phyloP scores from a whole-genome alignment of 768 basidiomycete genomes.

The Russula olivacea region DNA sequence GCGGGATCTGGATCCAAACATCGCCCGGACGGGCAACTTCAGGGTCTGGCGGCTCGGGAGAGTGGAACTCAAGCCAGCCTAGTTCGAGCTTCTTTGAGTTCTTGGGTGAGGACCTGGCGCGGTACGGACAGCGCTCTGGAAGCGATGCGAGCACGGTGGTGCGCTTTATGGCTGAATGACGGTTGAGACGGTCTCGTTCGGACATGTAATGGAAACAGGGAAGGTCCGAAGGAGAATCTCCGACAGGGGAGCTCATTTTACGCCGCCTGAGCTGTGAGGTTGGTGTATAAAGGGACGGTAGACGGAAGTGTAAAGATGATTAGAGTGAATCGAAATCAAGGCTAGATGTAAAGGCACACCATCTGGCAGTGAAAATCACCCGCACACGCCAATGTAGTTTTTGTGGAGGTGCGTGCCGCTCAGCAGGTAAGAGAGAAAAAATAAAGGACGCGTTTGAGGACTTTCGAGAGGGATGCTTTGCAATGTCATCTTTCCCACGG shows the following conservation, averaged over 20 bases:
- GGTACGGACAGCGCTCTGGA: constrained; percentile 10
- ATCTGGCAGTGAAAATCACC: not conserved
- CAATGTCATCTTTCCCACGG: not conserved
- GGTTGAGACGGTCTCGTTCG: constrained; percentile 6
- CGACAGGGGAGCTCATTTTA: not conserved
- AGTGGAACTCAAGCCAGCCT: constrained; percentile 19
- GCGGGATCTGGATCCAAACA: constrained; percentile 20
- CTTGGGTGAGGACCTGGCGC: constrained; percentile 4
- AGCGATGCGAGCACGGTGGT: constrained; percentile 8
- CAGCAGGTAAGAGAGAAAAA: not conserved
- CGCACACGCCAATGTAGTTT: not conserved
- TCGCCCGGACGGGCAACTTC: constrained; percentile 19
- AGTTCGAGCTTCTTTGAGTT: constrained; percentile 13
- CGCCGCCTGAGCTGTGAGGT: not conserved
- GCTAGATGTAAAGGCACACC: not conserved
- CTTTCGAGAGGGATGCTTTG: not conserved
- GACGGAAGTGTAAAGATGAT: not conserved
- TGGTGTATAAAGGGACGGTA: not conserved
- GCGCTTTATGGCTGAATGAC: constrained; percentile 3
- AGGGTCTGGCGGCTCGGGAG: constrained; percentile 13
- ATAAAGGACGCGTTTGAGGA: not conserved
- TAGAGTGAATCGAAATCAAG: not conserved
- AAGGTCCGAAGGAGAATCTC: not conserved
- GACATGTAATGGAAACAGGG: constrained; percentile 10
- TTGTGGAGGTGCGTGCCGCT: not conserved